Evolutionary conservation across 108 stramenopile species (phyloP).

Genomic region (Stephanodiscus triporus): DNA sequence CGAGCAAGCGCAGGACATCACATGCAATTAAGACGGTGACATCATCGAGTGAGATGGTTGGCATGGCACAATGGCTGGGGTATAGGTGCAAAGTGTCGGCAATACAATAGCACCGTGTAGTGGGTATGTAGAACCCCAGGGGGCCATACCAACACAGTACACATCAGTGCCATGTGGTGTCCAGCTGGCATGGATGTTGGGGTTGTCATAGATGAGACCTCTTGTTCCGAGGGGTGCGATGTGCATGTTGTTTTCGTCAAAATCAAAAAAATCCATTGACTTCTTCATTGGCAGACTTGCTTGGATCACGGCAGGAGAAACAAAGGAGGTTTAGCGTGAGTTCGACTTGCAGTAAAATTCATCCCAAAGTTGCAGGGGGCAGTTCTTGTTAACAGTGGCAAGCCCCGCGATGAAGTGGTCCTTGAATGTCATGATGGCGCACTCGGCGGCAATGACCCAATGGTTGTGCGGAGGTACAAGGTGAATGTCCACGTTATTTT

Average conservation of each 20-base stretch:
- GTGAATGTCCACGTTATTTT: not conserved
- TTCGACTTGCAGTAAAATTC: constrained; percentile 18
- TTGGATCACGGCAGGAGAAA: constrained; percentile 39
- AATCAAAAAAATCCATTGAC: constrained; percentile 37
- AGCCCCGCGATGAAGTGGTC: constrained; percentile 2
- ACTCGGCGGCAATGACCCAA: not conserved
- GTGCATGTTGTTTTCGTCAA: constrained; percentile 40
- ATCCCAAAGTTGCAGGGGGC: constrained; percentile 16
- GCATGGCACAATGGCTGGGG: not conserved
- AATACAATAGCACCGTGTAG: constrained; percentile 18
- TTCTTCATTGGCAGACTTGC: constrained; percentile 40
- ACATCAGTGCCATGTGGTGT: constrained; percentile 28
- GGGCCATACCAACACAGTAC: too few species aligned
- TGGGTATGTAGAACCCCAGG: too few species aligned
- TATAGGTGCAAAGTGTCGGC: constrained; percentile 23
- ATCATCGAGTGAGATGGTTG: not conserved
- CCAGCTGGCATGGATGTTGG: constrained; percentile 24
- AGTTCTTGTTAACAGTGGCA: constrained; percentile 20
- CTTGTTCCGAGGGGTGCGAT: constrained; percentile 10
- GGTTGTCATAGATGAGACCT: constrained; percentile 25
- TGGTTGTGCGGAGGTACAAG: not conserved
- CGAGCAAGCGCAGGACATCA: too few species aligned
- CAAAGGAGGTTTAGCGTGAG: constrained; percentile 29
- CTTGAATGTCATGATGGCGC: too few species aligned
- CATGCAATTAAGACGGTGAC: too few species aligned